phyloP scores from a whole-genome alignment of 2,329 filamentous ascomycete genomes.

The Monosporascus sp. region DNA sequence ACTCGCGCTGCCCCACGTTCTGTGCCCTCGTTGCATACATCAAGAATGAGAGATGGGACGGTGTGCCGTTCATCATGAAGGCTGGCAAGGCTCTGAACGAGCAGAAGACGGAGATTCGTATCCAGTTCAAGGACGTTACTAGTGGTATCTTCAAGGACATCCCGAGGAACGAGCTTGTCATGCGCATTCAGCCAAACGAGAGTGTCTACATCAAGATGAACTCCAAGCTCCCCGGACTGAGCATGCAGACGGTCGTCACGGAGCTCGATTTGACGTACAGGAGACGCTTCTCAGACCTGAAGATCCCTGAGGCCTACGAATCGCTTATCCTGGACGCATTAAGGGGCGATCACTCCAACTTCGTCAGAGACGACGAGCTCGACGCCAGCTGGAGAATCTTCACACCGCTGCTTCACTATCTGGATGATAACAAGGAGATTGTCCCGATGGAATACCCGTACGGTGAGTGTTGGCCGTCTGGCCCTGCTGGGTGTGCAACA shows the following conservation, averaged over 20 bases:
- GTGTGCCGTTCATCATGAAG: slow-evolving; percentile 98
- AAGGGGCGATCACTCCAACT: slow-evolving; percentile 99
- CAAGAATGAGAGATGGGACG: slow-evolving; percentile 99
- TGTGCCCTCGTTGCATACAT: slow-evolving; percentile 96
- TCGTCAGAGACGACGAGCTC: slow-evolving; percentile 92
- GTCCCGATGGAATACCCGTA: slow-evolving; percentile 99
- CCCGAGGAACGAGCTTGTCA: slow-evolving; percentile 96
- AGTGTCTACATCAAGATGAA: slow-evolving; percentile 99
- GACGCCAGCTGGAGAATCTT: slow-evolving; percentile 99
- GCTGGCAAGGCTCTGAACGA: slow-evolving; percentile 98
- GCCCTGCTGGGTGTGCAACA: neutral
- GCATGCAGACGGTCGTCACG: slow-evolving; percentile 98
- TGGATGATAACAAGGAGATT: slow-evolving; percentile 99
- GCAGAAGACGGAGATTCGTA: slow-evolving; percentile 98
- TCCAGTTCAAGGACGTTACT: slow-evolving; percentile 99
- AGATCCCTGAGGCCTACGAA: slow-evolving; percentile 99
- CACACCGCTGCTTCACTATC: slow-evolving; percentile 92
- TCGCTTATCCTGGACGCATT: slow-evolving; percentile 94
- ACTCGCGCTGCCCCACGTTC: slow-evolving; percentile 96
- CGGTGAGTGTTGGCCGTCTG: slow-evolving; percentile 53
- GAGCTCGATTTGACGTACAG: slow-evolving; percentile 98
- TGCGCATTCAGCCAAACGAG: slow-evolving; percentile 98
- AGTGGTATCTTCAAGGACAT: slow-evolving; percentile 99
- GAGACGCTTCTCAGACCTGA: slow-evolving; percentile 95
- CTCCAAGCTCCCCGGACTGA: slow-evolving; percentile 95